Evolutionary conservation across 345 rosid species (phyloP).

Genomic region (Angophora floribunda): DNA sequence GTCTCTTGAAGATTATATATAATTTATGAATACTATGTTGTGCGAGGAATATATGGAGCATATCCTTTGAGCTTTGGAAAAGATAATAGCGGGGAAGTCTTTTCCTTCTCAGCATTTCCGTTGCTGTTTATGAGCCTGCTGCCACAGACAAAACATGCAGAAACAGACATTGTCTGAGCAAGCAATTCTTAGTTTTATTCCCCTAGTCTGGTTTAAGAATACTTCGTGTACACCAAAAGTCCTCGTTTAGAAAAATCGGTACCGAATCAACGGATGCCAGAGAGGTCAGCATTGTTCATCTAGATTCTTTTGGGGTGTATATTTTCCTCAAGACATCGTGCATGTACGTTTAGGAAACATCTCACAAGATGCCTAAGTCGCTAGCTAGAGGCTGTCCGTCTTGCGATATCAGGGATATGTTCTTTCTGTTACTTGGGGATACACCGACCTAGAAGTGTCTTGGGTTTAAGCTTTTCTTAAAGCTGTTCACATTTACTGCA

Average conservation of each 20-base stretch:
- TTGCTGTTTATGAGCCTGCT: neutral
- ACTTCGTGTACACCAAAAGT: neutral
- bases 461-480: neutral
- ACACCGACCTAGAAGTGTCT: neutral
- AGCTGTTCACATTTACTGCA: neutral
- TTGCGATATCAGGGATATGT: neutral
- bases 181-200: neutral
- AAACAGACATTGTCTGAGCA: neutral
- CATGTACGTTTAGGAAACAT: neutral
- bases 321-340: neutral
- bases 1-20: neutral
- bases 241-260: neutral
- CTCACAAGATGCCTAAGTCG: neutral
- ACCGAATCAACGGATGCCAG: neutral
- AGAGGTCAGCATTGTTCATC: neutral
- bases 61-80: neutral
- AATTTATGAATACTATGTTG: neutral
- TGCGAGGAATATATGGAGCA: slow-evolving; percentile 9
- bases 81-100: neutral
- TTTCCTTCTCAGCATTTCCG: neutral
- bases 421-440: neutral
- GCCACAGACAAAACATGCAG: neutral
- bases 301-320: neutral
- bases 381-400: neutral
- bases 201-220: neutral